Evolutionary conservation across 1,284 basidiomycete genomes (phyloP), one percentile per base, ranked within the genome.

Genomic region (Cerrena zonata): DNA sequence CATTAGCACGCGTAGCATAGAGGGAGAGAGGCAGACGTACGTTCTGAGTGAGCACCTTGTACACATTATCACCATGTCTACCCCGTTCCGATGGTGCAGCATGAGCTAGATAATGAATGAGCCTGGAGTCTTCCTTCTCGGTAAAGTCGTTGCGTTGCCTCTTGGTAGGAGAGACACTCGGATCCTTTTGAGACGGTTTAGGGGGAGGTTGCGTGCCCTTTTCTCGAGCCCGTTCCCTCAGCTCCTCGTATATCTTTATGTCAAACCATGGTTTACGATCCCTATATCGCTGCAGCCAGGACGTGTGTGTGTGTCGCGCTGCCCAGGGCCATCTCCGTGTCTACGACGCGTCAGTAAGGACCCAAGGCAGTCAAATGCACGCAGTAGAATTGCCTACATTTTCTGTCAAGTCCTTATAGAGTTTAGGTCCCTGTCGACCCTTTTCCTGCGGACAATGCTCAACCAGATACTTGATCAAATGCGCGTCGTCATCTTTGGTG

Each of bases 281-380:
- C 12, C n/a, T 27, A 21, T 30, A 27, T 15, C 26, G 45, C 11
- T 47, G 22, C 18, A 18, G 45, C 45, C 45, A 47, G 11, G 45
- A 47, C n/a, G 5, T 11, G 21, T 4, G 26, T 13, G 45, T 5
- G 19, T 47, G 45, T 15, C 11, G 27, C 45, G 27, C 34, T 19
- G 70, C 67, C 77, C 76, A 79, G 1, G 51, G 54, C 70, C 71
- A 79, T 45, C 63, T 68, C 1, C 57, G 57, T 67, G 72, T 38
- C 38, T 51, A 2, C 45, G 15, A 15, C 34, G 24, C 41, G 15
- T n/a, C 58, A 58, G 34, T 37, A 25, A 50, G 59, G 18, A 24
- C 23, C 50, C 37, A 40, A 26, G 27, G 4, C 23, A 25, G 15
- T 4, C 40, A 43, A 11, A 15, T 19, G 22, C 43, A 48, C 7